Base-by-base conservation (phyloP, 345 rosid species). In the Arabis hirsuta region DNA sequence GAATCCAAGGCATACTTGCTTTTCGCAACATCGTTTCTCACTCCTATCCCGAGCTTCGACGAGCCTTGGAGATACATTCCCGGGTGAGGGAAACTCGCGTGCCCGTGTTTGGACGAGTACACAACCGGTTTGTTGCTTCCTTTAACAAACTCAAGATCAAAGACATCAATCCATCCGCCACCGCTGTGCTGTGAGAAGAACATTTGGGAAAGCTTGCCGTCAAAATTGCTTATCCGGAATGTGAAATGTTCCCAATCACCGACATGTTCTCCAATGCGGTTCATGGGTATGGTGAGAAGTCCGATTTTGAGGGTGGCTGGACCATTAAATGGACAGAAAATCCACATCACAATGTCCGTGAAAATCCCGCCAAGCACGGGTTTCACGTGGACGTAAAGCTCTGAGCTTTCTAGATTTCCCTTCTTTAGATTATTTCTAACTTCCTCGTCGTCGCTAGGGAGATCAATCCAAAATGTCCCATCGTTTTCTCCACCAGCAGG, bases 241-340 rank as follows among this genome's bases (percentile, higher is more conserved):
- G 98, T 90, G 81, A 75, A 86, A 63, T 92, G 98, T 62, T 92
- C 96, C 98, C 98, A 92, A 59, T 92, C 98, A 60, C 96, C 76
- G 11, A 92, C 88, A 71, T 92, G 98, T 27, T 92, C 73, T 8
- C 98, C 98, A 1, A 92, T 53, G 77, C 81, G 86, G 74, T 79
- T 87, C 96, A 92, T 85, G 0, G 80, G 82, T 32, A 88, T 45
- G 19, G 64, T 92, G 85, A 88, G 67, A 8, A 87, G 64, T 24
- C 93, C 96, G 41, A 90, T 67, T 79, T 92, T 92, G 48, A 92
- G 88, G 14, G 92, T 88, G 42, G 86, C 88, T 0, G 96, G 96
- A n/a, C 98, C 98, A 46, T 92, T 92, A 74, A 92, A 90, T 41
- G 98, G 98, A 22, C 96, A 88, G 73, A 92, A 92, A 9, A 90